Conservation (phyloP, 2,329 filamentous ascomycete genomes). For the Acephala macrosclerotiorum region DNA sequence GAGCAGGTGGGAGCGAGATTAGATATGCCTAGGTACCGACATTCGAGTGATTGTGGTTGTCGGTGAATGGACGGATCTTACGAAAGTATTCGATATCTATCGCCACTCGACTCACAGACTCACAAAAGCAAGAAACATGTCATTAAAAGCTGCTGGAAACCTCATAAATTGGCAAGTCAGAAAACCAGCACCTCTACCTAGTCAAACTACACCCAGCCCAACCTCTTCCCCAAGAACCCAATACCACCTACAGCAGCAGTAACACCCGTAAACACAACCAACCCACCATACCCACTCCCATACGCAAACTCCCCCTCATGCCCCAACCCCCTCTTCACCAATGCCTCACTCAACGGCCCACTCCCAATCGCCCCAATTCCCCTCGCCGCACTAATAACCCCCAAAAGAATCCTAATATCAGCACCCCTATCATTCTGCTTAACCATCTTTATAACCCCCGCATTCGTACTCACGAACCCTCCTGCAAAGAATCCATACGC, state of each 20-base stretch:
- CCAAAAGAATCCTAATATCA: slow-evolving; percentile 45
- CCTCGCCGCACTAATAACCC: slow-evolving; percentile 62
- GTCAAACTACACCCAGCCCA: slow-evolving; percentile 33
- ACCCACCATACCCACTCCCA: slow-evolving; percentile 57
- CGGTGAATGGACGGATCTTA: too few species aligned
- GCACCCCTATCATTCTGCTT: slow-evolving; percentile 29
- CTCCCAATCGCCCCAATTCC: slow-evolving; percentile 67
- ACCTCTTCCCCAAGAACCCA: slow-evolving; percentile 51
- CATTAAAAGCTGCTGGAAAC: not conserved
- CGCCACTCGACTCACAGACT: too few species aligned
- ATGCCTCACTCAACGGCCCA: slow-evolving; percentile 62
- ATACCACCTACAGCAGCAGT: slow-evolving; percentile 57
- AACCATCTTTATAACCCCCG: slow-evolving; percentile 42
- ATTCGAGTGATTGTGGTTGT: too few species aligned
- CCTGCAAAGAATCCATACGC: slow-evolving; percentile 66
- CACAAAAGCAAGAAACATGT: not conserved
- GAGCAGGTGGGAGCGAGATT: too few species aligned
- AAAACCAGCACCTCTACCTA: not conserved
- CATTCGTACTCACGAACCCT: slow-evolving; percentile 57
- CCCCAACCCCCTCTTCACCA: slow-evolving; percentile 57
- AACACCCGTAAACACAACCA: slow-evolving; percentile 64
- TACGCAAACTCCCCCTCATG: slow-evolving; percentile 52
- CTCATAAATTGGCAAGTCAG: not conserved
- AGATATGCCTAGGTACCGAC: too few species aligned
- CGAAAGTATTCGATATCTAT: too few species aligned